Evolutionary conservation across 1,139 yeast species (phyloP), one percentile per base, ranked within the genome.

Genomic region (Diutina ranongensis): DNA sequence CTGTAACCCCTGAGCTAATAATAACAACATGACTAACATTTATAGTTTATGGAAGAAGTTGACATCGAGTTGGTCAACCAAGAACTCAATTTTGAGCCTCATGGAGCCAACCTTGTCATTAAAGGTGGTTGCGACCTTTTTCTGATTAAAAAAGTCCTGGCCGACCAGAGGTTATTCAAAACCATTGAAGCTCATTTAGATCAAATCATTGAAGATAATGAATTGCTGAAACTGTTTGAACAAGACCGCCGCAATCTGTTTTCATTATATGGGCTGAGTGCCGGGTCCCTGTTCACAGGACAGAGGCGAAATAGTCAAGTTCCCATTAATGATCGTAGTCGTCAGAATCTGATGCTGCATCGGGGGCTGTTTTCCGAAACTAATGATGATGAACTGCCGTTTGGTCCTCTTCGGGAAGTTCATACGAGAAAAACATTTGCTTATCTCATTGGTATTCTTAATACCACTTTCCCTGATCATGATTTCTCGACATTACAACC

Each of bases 381-480:
- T 28, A 18, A 34, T 18, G 54, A 59, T 36, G 80, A 75, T 47
- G 72, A 71, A 33, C 86, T 96, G 1, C 98, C 98, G 0, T 92
- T 92, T 66, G 99, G 98, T 0, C 95, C 97, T 0, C 71, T 92
- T 44, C 84, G 83, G 56, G 83, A 82, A 54, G 78, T 83, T 4
- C 79, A 94, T 1, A 83, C 95, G 31, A 75, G 96, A 52, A 82
- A 86, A 61, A 82, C 92, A 1, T 92, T 92, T 68, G 94, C 97
- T 0, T 86, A 89, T 59, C 68, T 92, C 47, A 85, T 92, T 49
- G 94, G 95, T 1, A 89, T 92, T 34, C 70, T 92, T 47, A 92
- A 92, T 61, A 86, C 94, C 10, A 82, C 94, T 1, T 92, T 86
- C 58, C 97, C 98, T 0, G 98, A 92, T 60, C 95, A 92, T 58